Percentiles rank a stretch among this genome's conserved stretches.
phyloP scores from a whole-genome alignment of 2,329 filamentous ascomycete genomes.

The Zarea fungicola region DNA sequence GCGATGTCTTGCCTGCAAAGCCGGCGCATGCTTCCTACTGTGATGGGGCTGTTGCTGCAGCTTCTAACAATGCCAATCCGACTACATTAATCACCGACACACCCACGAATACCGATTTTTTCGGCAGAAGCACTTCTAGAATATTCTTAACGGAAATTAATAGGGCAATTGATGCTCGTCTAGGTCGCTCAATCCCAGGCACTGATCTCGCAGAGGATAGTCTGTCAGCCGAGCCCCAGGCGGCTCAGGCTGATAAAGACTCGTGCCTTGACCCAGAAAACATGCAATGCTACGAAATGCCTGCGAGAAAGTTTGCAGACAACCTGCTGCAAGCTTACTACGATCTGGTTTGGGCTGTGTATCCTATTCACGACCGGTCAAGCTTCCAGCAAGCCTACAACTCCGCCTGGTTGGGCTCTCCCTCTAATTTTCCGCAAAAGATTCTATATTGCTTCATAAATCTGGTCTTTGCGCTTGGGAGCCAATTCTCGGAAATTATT shows the following conservation, averaged over 20 bases:
- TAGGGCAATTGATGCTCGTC: slow-evolving; percentile 4
- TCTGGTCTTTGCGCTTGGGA: slow-evolving; percentile 12
- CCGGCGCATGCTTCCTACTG: too few species aligned
- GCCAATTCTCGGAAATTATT: slow-evolving; percentile 9
- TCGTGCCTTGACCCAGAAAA: not conserved
- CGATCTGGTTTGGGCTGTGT: slow-evolving; percentile 3
- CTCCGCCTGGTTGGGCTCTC: not conserved
- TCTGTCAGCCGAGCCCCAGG: not conserved
- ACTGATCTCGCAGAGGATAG: not conserved
- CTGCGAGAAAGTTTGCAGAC: slow-evolving; percentile 2
- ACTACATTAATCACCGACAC: too few species aligned
- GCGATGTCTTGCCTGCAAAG: too few species aligned
- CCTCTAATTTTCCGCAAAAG: not conserved
- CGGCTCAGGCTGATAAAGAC: not conserved
- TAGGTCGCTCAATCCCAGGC: not conserved
- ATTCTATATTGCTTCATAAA: slow-evolving; percentile 9
- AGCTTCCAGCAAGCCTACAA: slow-evolving; percentile 1
- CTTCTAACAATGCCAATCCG: too few species aligned
- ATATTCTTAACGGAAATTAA: slow-evolving; percentile 11
- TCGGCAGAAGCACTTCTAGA: slow-evolving; percentile 7
- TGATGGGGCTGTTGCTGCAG: not conserved
- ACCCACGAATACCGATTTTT: slow-evolving; percentile 5
- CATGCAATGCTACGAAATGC: slow-evolving; percentile 1
- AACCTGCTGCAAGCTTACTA: not conserved
- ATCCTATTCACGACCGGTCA: slow-evolving; percentile 6